These are phyloP conservation scores for Lablab purpureus DNA, from an alignment of 306 rosid species.

Conservation along the genomic window DNA sequence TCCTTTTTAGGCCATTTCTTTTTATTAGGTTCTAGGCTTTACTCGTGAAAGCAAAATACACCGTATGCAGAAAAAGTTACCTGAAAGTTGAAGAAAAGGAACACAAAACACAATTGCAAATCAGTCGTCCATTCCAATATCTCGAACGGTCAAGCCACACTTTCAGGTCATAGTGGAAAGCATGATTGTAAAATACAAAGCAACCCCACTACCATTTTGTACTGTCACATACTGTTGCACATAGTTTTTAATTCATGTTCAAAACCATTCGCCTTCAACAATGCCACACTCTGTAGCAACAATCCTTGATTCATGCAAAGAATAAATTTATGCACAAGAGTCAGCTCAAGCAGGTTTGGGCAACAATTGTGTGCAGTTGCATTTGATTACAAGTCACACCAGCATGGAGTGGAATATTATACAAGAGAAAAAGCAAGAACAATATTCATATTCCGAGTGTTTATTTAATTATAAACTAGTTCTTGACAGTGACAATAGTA, in stretches of 20 bases:
- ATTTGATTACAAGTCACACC: background rate
- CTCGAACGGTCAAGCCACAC: conserved; percentile 16
- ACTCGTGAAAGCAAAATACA: background rate
- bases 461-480: background rate
- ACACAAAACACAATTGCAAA: background rate
- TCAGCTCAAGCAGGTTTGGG: background rate
- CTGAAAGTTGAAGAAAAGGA: conserved; percentile 24
- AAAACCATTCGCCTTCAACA: background rate
- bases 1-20: background rate
- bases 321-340: background rate
- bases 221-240: background rate
- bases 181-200: conserved; percentile 15
- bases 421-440: background rate
- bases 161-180: background rate
- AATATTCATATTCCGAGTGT: background rate
- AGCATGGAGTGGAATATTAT: background rate
- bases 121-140: conserved; percentile 19
- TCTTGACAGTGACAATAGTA: background rate
- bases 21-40: conserved; percentile 20
- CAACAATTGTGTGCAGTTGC: background rate
- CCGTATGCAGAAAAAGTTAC: conserved; percentile 1
- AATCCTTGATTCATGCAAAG: too few species aligned
- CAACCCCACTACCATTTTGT: conserved; percentile 21
- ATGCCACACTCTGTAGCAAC: background rate
- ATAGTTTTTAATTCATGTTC: background rate